A percentile compares a stretch with the other conserved stretches of the same genome.
These are phyloP conservation scores for Annona cherimola DNA, from an alignment of 164 flowering plant species.

Conservation along the genomic window DNA sequence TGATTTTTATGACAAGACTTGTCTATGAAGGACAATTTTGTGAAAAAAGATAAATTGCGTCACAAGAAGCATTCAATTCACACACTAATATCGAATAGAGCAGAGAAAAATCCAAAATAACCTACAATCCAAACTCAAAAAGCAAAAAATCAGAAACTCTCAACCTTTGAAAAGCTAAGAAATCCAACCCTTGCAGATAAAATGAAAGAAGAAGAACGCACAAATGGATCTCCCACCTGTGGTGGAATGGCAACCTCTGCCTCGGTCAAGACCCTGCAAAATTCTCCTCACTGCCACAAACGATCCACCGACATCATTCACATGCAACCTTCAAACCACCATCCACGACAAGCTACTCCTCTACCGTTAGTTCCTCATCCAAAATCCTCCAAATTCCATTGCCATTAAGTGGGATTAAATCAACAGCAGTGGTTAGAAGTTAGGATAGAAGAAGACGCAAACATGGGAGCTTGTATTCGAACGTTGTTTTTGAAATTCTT, in stretches of 20 bases:
- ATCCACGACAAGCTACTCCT: background rate
- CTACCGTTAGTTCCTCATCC: too few species aligned
- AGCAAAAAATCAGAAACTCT: background rate
- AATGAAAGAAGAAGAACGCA: background rate
- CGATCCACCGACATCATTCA: slow-evolving; percentile 17
- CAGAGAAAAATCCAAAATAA: background rate
- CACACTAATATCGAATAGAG: background rate
- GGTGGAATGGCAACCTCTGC: slow-evolving; percentile 15
- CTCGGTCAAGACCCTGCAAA: slow-evolving; percentile 15
- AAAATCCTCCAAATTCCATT: too few species aligned
- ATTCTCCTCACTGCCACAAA: slow-evolving; percentile 23
- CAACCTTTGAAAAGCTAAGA: background rate
- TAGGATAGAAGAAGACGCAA: too few species aligned
- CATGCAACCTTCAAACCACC: background rate
- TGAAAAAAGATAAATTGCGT: too few species aligned
- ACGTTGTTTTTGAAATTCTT: too few species aligned
- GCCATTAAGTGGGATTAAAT: background rate
- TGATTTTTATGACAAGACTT: too few species aligned
- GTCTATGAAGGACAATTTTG: too few species aligned
- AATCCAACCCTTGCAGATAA: background rate
- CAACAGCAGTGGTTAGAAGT: background rate
- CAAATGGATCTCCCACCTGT: slow-evolving; percentile 3
- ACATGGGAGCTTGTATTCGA: background rate
- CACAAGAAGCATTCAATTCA: background rate
- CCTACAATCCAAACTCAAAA: background rate